Base-by-base conservation (phyloP, 805 yeast species). In the Yarrowia sp. region DNA sequence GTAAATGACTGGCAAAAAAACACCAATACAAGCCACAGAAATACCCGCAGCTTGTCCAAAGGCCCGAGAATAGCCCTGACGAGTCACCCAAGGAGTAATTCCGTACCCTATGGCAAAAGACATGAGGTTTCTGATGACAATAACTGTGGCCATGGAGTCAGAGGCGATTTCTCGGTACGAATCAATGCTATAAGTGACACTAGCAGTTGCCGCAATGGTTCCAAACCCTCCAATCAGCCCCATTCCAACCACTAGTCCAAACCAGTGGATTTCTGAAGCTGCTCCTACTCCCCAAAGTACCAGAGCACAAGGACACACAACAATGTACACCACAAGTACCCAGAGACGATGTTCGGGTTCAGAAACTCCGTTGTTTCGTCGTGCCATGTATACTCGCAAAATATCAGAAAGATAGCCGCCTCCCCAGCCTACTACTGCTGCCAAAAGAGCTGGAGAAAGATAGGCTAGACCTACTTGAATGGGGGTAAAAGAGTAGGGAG, bases 261-360 rank as follows among this genome's bases (percentile, higher is more conserved):
- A 74, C 85, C 85, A 82, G 56, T 81, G 81, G 7, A 77, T 71
- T 12, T 74, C 78, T 51, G 79, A 76, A 51, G 78, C 76, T 0
- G 84, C 83, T 30, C 84, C 85, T 48, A 82, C 80, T 64, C 86
- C 86, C 80, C 83, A 83, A 2, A 83, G 76, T 64, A 82, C 76
- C 24, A 81, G 70, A 1, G 83, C 78, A 0, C 77, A 75, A 4
- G 81, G 81, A 6, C 83, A 82, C 3, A 82, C 65, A 35, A 82
- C 72, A 73, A 76, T 72, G 67, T 79, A 80, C 11, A 78, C 69
- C 0, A 70, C 43, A 63, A 80, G 66, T 7, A 78, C 78, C 83
- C 83, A 83, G 12, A 82, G 73, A 68, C 85, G 75, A 68, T 81
- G 83, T 67, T 83, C 85, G 0, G 86, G 81, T 38, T 76, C 75